Conservation (phyloP, 352 stramenopile species). For the Phytopythium litorale region DNA sequence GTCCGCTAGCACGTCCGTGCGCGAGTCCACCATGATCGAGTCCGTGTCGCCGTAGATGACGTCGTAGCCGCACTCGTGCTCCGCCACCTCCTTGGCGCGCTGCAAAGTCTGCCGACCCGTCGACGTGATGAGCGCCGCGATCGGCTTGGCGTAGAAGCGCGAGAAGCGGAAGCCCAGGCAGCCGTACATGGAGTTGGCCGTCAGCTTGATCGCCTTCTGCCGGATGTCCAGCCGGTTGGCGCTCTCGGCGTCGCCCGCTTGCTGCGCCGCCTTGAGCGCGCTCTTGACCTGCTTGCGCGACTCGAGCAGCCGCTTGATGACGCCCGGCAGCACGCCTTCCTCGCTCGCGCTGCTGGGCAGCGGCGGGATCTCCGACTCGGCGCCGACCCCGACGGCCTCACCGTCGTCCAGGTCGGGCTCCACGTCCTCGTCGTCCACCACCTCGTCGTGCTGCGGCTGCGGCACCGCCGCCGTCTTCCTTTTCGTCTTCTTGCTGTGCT, state of each 20-base stretch:
- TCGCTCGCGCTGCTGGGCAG: conserved; percentile 65
- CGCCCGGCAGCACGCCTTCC: conserved; percentile 92
- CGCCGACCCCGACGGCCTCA: conserved; percentile 29
- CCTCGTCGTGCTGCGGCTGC: conserved; percentile 55
- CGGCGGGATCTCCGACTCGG: conserved; percentile 86
- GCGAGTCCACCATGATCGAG: conserved; percentile 98
- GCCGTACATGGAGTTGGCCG: conserved; percentile 99
- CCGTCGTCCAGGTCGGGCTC: conserved; percentile 63
- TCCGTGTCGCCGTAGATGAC: conserved; percentile 99
- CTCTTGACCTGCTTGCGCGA: conserved; percentile 98
- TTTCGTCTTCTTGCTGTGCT: conserved; percentile 61
- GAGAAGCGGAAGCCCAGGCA: conserved; percentile 99
- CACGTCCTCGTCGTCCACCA: conserved; percentile 76
- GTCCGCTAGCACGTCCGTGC: conserved; percentile 89
- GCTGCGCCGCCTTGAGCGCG: conserved; percentile 93
- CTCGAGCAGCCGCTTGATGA: conserved; percentile 98
- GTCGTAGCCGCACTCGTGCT: conserved; percentile 96
- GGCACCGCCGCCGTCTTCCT: conserved; percentile 47
- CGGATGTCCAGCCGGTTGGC: conserved; percentile 96
- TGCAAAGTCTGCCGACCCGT: conserved; percentile 98
- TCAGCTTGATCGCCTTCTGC: conserved; percentile 99
- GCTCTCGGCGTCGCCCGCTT: conserved; percentile 82
- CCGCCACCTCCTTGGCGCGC: conserved; percentile 96
- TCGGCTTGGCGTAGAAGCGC: conserved; percentile 98
- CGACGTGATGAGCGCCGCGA: conserved; percentile 98